Conservation (phyloP, 2,329 filamentous ascomycete species). For the Dactylellina sp. region DNA sequence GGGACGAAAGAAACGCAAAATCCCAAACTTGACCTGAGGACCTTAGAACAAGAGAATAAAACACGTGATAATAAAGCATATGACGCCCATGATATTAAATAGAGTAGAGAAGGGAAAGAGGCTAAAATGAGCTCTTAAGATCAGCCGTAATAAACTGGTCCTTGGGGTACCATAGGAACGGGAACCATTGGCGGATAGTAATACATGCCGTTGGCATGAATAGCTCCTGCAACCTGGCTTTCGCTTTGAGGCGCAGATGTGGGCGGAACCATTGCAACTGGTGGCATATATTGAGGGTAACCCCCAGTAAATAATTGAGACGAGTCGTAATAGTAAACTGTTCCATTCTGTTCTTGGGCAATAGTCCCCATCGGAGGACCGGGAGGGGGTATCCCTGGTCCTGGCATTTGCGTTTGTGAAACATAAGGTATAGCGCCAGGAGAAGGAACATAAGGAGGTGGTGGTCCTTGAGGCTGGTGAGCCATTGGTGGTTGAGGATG, state of each 20-base stretch:
- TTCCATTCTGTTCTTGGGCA: constrained; percentile 92
- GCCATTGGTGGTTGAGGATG: constrained; percentile 60
- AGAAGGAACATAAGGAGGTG: constrained; percentile 61
- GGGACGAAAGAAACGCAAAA: constrained; percentile 24
- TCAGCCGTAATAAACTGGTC: constrained; percentile 67
- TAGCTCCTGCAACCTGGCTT: constrained; percentile 57
- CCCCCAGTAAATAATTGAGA: constrained; percentile 78
- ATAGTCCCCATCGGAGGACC: constrained; percentile 64
- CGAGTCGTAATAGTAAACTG: constrained; percentile 93
- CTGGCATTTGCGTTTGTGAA: constrained; percentile 63
- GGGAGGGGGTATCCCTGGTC: constrained; percentile 59
- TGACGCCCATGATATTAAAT: constrained; percentile 43
- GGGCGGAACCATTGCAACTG: constrained; percentile 72
- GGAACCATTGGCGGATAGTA: constrained; percentile 72
- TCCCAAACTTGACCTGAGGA: constrained; percentile 27
- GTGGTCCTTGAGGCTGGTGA: constrained; percentile 60
- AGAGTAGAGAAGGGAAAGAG: constrained; percentile 19
- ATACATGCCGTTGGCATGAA: constrained; percentile 68
- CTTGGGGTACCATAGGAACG: constrained; percentile 72
- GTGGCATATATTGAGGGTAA: constrained; percentile 64
- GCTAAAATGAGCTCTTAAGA: background rate
- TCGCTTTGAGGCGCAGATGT: constrained; percentile 69
- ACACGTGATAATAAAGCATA: constrained; percentile 9
- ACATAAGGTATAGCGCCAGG: constrained; percentile 59
- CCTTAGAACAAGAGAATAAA: constrained; percentile 13